A percentile compares a stretch with the other conserved stretches of the same genome.
Evolutionary conservation across 345 rosid species (phyloP).

Genomic region (sweet orange (Citrus sinensis)): DVS_A1.0 CM039162.1:2807501-2808000

Average conservation of each 20-base stretch:
- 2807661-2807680: not conserved
- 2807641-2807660: conserved; percentile 3
- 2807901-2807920: not conserved
- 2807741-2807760: not conserved
- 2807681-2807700: conserved; percentile 5
- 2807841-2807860: not conserved
- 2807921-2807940: too few species aligned
- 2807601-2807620: not conserved
- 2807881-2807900: not conserved
- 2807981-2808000: not conserved
- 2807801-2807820: conserved; percentile 12
- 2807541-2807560: not conserved
- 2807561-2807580: too few species aligned
- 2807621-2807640: not conserved
- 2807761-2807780: not conserved
- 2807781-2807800: conserved; percentile 8
- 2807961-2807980: not conserved
- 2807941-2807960: not conserved
- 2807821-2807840: conserved; percentile 6
- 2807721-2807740: conserved; percentile 16
- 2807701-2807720: conserved; percentile 3
- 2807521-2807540: not conserved
- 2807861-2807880: not conserved
- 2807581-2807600: not conserved
- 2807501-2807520: not conserved